Percentiles rank a stretch among this genome's conserved stretches.
Evolutionary conservation across 1,139 yeast species (phyloP).

Genomic region (Blastobotrys serpentis): DNA sequence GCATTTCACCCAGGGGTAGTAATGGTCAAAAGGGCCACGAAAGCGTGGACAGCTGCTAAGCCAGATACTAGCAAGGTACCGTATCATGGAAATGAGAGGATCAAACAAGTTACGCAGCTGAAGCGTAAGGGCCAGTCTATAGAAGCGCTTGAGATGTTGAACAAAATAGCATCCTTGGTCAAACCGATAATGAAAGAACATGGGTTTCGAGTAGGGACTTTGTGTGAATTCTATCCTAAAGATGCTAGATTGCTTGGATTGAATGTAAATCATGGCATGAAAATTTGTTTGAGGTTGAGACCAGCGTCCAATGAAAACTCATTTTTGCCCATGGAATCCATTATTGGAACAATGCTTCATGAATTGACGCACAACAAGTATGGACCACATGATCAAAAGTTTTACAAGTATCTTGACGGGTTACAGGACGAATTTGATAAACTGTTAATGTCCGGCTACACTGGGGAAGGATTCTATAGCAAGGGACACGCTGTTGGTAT

Average conservation of each 20-base stretch:
- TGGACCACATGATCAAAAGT: conserved; percentile 78
- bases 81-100: conserved; percentile 8
- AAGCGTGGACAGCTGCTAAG: neutral
- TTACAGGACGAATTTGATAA: conserved; percentile 58
- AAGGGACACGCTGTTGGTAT: conserved; percentile 57
- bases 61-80: neutral
- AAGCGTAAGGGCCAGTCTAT: conserved; percentile 33
- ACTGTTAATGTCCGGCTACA: conserved; percentile 47
- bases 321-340: conserved; percentile 65
- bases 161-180: conserved; percentile 37
- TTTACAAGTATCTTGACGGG: conserved; percentile 65
- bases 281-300: conserved; percentile 71
- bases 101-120: conserved; percentile 24
- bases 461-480: conserved; percentile 47
- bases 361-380: conserved; percentile 77
- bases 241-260: conserved; percentile 66
- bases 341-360: conserved; percentile 83
- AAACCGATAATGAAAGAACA: conserved; percentile 69
- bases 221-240: conserved; percentile 87
- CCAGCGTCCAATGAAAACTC: conserved; percentile 50
- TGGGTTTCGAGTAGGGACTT: conserved; percentile 60
- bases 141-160: conserved; percentile 36
- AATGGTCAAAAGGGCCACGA: conserved; percentile 6
- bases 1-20: no score
- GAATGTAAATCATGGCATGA: conserved; percentile 81